Evolutionary conservation across 2,329 filamentous ascomycete species (phyloP), one percentile per base, ranked within the genome.

Genomic region (Apiospora kogelbergensis): DNA sequence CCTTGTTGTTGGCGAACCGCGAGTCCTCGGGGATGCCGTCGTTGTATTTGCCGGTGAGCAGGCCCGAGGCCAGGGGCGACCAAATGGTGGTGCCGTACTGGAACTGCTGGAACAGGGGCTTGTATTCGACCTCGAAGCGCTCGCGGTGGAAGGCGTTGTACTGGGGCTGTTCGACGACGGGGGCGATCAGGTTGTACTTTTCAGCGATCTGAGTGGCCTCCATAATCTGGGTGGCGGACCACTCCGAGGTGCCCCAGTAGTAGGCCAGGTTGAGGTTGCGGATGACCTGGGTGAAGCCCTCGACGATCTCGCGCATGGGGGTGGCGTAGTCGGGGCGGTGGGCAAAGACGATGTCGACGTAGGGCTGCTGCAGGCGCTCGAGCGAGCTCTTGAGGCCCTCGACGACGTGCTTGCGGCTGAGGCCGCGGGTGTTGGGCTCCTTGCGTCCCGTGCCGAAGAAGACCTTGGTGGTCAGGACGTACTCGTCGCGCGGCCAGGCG

Each of bases 1-100:
- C 88, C 67, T 83, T 80, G 77, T 89, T 88, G 80, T 89, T 90
- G 68, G 86, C 86, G 73, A 89, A 89, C 44, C 89, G 86, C 46
- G 86, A 89, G 74, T 85, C 87, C 73, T 87, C 84, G 20, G 88
- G 87, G 68, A 90, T 87, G 67, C 87, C 88, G 71, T 89, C 83
- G 78, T 89, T 89, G 83, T 90, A 90, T 80, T 90, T 90, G 74
- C 88, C 88, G 9, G 86, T 89, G 67, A 90, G 77, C 46, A 90
- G 78, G 69, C 88, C 88, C 40, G 82, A 85, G 63, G 84, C 85
- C 11, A 89, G 81, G 24, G 88, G 89, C 81, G 74, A 76, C 72
- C 73, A 77, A 66, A 80, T 81, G 71, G 81, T 83, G 48, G 87
- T 88, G 63, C 88, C 88, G 74, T 87, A 87, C 71, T 85, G 79